Base-by-base conservation (phyloP, 345 rosid species). In the Cardamine resedifolia region DNA sequence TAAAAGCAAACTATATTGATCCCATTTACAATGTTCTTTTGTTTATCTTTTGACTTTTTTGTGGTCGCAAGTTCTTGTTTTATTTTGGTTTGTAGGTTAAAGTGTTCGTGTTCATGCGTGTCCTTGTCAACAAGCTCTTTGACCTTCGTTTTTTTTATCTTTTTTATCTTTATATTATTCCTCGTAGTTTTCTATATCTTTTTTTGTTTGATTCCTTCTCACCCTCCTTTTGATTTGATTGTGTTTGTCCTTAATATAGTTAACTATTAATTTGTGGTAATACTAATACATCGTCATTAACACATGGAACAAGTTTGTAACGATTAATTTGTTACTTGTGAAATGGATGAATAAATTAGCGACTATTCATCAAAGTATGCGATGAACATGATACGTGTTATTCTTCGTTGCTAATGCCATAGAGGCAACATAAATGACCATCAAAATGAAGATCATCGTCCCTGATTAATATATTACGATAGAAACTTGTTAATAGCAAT, bases 1-100 rank as follows among this genome's bases (percentile, higher is more conserved):
- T 34, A 48, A 74, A 68, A 66, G 60, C 7, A 66, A 45, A 24
- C 51, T 19, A 58, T 48, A 33, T 34, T 41, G 73, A 75, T 75
- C 14, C 78, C 80, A 68, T 83, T 72, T 68, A 72, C 82, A 66
- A 82, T 78, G 79, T 76, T 68, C 74, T 75, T 66, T 58, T 38
- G 23, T 39, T 44, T 30, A 65, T 65, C 66, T 9, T 66, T 66
- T 16, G 55, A 44, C 73, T 44, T 75, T 75, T 74, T 51, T 0
- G 78, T 74, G 78, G 78, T 74, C 78, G 68, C 78, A 59, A 41
- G 24, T 66, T 28, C 31, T 33, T 58, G 14, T 63, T 58, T 44
- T 64, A 50, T 2, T 36, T 49, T 21, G 23, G 27, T 6, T 66
- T n/a, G n/a, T n/a, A n/a, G n/a, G n/a, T n/a, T 66, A 49, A 74